phyloP scores from a whole-genome alignment of 2,329 filamentous ascomycete genomes.

The Rugonectria rugulosa region DNA sequence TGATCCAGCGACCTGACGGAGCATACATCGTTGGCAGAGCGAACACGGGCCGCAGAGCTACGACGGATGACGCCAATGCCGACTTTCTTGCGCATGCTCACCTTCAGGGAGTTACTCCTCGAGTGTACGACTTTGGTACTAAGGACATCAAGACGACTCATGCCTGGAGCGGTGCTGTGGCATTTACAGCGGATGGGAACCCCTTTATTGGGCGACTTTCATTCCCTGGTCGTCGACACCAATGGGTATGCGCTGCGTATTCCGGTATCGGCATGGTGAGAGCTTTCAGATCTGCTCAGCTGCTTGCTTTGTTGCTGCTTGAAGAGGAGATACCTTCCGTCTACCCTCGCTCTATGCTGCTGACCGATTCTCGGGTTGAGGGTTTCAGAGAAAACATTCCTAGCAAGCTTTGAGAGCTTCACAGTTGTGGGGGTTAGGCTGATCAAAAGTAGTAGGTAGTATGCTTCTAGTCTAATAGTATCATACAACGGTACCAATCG shows the following conservation, averaged over 20 bases:
- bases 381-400: not conserved
- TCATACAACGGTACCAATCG: no score
- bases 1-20: slow-evolving; percentile 19
- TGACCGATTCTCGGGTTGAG: slow-evolving; percentile 3
- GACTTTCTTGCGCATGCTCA: slow-evolving; percentile 15
- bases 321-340: slow-evolving; percentile 3
- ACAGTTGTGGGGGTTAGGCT: no score
- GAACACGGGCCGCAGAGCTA: slow-evolving; percentile 13
- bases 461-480: no score
- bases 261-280: slow-evolving; percentile 20
- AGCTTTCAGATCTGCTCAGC: slow-evolving; percentile 15
- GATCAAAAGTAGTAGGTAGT: no score
- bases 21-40: slow-evolving; percentile 14
- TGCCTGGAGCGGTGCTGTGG: slow-evolving; percentile 18
- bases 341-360: slow-evolving; percentile 14
- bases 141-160: slow-evolving; percentile 15
- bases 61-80: slow-evolving; percentile 6
- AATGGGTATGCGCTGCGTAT: slow-evolving; percentile 17
- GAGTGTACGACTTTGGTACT: slow-evolving; percentile 15
- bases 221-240: slow-evolving; percentile 7
- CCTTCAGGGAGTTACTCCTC: slow-evolving; percentile 1
- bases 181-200: slow-evolving; percentile 14
- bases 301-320: slow-evolving; percentile 11
- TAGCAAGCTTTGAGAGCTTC: slow-evolving; percentile 15
- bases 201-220: slow-evolving; percentile 17